A percentile compares a stretch with the other conserved stretches of the same genome.
phyloP scores from a whole-genome alignment of 139 green algal genomes.

The Zygnema circumcarinatum region DNA sequence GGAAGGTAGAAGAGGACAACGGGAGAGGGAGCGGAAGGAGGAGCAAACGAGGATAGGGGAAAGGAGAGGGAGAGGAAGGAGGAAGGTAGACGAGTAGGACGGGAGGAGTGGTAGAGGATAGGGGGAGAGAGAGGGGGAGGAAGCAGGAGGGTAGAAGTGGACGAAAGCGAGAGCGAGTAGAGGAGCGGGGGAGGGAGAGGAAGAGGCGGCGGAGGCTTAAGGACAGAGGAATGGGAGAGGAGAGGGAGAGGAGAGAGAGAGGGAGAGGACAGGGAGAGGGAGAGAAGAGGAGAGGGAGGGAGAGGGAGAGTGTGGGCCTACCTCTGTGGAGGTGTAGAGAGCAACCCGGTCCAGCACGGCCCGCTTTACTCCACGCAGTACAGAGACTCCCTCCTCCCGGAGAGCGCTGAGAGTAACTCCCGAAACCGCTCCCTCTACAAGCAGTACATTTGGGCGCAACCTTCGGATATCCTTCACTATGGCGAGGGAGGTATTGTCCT shows the following conservation, averaged over 20 bases:
- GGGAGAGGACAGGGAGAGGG: neutral
- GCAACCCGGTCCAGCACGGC: slow-evolving; percentile 76
- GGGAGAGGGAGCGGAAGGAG: slow-evolving; percentile 3
- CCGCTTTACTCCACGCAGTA: slow-evolving; percentile 72
- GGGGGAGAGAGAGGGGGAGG: neutral
- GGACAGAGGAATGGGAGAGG: neutral
- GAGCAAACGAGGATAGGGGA: neutral
- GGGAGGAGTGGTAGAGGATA: neutral
- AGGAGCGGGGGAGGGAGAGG: slow-evolving; percentile 21
- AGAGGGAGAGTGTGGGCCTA: neutral
- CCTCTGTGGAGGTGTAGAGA: slow-evolving; percentile 4
- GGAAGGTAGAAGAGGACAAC: neutral
- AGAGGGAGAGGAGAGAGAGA: neutral
- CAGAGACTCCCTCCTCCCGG: slow-evolving; percentile 37
- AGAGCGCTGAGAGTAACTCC: slow-evolving; percentile 52
- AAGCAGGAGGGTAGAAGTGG: neutral
- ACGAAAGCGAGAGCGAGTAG: neutral
- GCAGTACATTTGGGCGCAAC: slow-evolving; percentile 46
- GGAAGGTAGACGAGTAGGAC: neutral
- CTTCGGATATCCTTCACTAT: slow-evolving; percentile 26
- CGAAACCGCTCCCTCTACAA: slow-evolving; percentile 58
- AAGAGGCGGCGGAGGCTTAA: neutral
- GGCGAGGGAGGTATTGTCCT: slow-evolving; percentile 41
- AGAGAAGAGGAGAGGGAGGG: neutral
- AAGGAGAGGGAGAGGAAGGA: neutral